Percentiles rank a stretch among this genome's conserved stretches.
Evolutionary conservation across 768 basidiomycete species (phyloP).

Genomic region (Calocybe gangraenosa): DNA sequence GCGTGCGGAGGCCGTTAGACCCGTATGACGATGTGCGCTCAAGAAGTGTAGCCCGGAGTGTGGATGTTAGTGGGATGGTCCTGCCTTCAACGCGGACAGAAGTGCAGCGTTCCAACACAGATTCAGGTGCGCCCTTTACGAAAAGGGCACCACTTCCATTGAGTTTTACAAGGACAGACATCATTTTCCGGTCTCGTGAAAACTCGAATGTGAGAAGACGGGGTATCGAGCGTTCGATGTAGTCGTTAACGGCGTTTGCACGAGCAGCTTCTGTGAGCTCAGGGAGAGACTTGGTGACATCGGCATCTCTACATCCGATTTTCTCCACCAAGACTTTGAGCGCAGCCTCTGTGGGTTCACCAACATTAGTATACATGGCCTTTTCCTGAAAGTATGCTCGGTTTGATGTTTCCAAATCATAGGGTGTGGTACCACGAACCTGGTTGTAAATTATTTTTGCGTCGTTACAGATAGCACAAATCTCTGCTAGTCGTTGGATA

Average conservation of each 20-base stretch:
- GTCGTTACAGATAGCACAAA: slow-evolving; percentile 93
- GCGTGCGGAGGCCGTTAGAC: slow-evolving; percentile 77
- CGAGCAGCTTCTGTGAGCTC: slow-evolving; percentile 56
- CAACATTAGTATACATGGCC: slow-evolving; percentile 73
- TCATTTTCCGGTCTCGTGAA: slow-evolving; percentile 97
- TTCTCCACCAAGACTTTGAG: slow-evolving; percentile 95
- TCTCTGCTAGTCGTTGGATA: slow-evolving; percentile 84
- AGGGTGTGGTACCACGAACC: slow-evolving; percentile 29
- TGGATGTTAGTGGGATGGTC: slow-evolving; percentile 58
- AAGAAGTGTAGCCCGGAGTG: slow-evolving; percentile 57
- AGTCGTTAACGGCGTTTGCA: slow-evolving; percentile 80
- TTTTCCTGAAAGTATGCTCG: slow-evolving; percentile 62
- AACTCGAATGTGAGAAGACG: slow-evolving; percentile 96
- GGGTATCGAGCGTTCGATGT: slow-evolving; percentile 69
- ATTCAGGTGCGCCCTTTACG: slow-evolving; percentile 96
- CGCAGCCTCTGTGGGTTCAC: slow-evolving; percentile 97
- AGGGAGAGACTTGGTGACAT: slow-evolving; percentile 52
- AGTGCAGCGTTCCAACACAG: slow-evolving; percentile 85
- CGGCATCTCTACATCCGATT: slow-evolving; percentile 68
- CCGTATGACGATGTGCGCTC: slow-evolving; percentile 72
- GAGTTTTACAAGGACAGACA: slow-evolving; percentile 88
- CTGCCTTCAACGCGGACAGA: slow-evolving; percentile 64
- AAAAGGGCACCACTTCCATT: slow-evolving; percentile 73
- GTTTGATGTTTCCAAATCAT: neutral
- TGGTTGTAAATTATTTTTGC: slow-evolving; percentile 81